Evolutionary conservation across 2,329 filamentous ascomycete species (phyloP).

Genomic region (Eutypa lata): DNA sequence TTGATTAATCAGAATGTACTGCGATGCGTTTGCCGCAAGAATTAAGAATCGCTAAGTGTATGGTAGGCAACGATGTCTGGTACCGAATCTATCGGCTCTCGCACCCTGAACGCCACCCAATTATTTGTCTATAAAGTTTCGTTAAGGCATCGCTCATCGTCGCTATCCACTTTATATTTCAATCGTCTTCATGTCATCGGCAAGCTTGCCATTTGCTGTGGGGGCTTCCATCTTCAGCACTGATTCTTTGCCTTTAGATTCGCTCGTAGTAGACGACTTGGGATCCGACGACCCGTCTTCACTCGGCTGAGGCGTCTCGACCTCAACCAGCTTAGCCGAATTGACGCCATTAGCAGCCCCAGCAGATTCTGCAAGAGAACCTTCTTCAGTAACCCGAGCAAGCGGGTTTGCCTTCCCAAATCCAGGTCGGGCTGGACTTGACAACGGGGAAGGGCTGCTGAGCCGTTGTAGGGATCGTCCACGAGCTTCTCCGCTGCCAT

Average conservation of each 20-base stretch:
- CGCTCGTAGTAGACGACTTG: constrained; percentile 31
- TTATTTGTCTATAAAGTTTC: constrained; percentile 24
- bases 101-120: constrained; percentile 24
- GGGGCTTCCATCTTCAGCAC: constrained; percentile 24
- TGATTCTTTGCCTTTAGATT: constrained; percentile 35
- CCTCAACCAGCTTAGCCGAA: constrained; percentile 52
- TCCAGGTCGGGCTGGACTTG: constrained; percentile 63
- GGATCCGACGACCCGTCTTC: constrained; percentile 35
- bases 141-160: constrained; percentile 24
- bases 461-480: constrained; percentile 71
- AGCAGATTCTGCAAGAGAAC: constrained; percentile 26
- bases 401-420: constrained; percentile 69
- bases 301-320: constrained; percentile 50
- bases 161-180: constrained; percentile 47
- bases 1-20: constrained; percentile 9
- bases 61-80: constrained; percentile 10
- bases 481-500: constrained; percentile 57
- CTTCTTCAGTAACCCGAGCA: constrained; percentile 72
- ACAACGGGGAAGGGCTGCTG: constrained; percentile 59
- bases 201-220: constrained; percentile 40
- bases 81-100: constrained; percentile 11
- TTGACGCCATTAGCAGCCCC: constrained; percentile 34
- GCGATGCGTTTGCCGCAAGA: constrained; percentile 6
- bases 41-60: constrained; percentile 7
- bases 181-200: constrained; percentile 56